These are phyloP conservation scores for Penicillium atrosanguineum DNA, from an alignment of 495 filamentous ascomycete species.

Conservation along the genomic window DNA sequence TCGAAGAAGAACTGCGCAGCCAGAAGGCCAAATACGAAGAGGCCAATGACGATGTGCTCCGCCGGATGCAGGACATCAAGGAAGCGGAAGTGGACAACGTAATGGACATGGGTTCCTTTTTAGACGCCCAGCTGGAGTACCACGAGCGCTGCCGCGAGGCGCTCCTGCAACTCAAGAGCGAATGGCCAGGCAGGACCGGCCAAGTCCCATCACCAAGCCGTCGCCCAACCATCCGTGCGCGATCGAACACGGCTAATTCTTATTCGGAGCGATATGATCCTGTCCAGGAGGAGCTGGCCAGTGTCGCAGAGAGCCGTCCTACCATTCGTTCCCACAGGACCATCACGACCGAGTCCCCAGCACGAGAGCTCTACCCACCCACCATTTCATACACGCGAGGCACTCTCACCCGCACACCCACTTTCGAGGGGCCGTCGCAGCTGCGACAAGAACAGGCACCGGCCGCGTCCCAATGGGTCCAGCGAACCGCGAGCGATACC, in stretches of 20 bases:
- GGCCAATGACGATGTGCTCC: conserved; percentile 85
- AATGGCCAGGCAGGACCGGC: conserved; percentile 58
- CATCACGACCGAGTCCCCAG: conserved; percentile 29
- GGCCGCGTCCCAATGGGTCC: conserved; percentile 42
- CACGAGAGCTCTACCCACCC: conserved; percentile 31
- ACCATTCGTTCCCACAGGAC: conserved; percentile 58
- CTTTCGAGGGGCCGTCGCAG: conserved; percentile 58
- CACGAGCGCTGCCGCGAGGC: conserved; percentile 86
- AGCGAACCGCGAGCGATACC: conserved; percentile 60
- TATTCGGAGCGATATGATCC: conserved; percentile 57
- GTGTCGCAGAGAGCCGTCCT: conserved; percentile 48
- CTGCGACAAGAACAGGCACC: conserved; percentile 49
- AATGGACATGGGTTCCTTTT: conserved; percentile 72
- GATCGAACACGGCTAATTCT: conserved; percentile 61
- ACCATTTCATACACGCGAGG: conserved; percentile 40
- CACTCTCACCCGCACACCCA: conserved; percentile 44
- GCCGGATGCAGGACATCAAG: conserved; percentile 96
- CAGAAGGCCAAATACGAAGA: conserved; percentile 98
- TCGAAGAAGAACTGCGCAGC: conserved; percentile 88
- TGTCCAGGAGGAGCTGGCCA: conserved; percentile 54
- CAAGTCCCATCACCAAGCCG: conserved; percentile 28
- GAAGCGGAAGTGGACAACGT: conserved; percentile 85
- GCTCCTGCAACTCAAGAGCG: conserved; percentile 61
- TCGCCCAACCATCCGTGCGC: conserved; percentile 48
- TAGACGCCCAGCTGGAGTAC: conserved; percentile 89